Evolutionary conservation across 805 yeast species (phyloP), one percentile per base, ranked within the genome.

Genomic region (Ogataea dorogensis): DNA sequence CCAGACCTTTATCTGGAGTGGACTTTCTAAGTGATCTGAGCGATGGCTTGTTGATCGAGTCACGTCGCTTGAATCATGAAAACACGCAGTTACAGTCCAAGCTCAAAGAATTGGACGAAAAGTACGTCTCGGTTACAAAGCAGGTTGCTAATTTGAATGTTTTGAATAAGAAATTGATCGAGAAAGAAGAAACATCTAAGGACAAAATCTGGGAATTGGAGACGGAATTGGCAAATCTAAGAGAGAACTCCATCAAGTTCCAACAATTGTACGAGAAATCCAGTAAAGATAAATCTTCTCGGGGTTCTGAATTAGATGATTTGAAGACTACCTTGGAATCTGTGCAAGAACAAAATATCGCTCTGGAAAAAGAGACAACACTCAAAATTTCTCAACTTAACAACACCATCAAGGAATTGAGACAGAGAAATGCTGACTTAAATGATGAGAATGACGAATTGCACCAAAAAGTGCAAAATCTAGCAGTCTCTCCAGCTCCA

Each of bases 21-120:
- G 76, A 77, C 52, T 83, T 83, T 53, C 78, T 82, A 11, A 82
- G 82, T 40, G 86, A 84, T 4, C 59, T 84, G 38, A 79, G 86
- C 60, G 91, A 84, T 49, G 81, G 81, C 39, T 62, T 84, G 44
- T 67, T 84, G 12, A 63, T 72, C 28, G 87, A 85, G 56, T 82
- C 88, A 50, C 73, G 89, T 47, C 70, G 81, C 43, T 65, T 84
- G 38, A 81, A 77, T 36, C 79, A 83, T 17, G 86, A 81, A 40
- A 79, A 75, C 53, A 68, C 68, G 35, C 63, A 60, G 44, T 65
- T 70, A 44, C 70, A 71, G 41, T 44, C 56, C 12, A 67, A 65
- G 44, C 49, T 78, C 43, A 66, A 65, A 42, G 48, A 65, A 2
- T 48, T 65, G n/a, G 59, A 59, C 27, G 71, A 68, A 17, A 78